Evolutionary conservation across 2,329 filamentous ascomycete species (phyloP), one percentile per base, ranked within the genome.

Genomic region (Penicillium hordei): DNA sequence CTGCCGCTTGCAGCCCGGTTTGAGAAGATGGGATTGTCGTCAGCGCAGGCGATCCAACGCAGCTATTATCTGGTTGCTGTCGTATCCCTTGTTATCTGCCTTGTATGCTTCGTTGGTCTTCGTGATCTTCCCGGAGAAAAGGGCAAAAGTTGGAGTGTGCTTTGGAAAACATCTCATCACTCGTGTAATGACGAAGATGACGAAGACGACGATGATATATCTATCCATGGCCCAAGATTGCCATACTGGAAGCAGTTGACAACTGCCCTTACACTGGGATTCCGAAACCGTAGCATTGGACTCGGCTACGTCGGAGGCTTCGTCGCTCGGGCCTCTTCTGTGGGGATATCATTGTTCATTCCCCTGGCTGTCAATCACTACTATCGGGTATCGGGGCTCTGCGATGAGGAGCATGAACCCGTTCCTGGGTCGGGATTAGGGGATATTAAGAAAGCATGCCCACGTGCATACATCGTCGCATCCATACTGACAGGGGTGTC

Each of bases 291-390:
- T 10, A 85, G 89, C 65, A 96, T 99, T 60, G 88, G 86, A 19
- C 82, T 97, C 0, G 93, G 90, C 29, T 99, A 97, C 69, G 79
- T 97, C 0, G 94, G 93, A 61, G 94, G 94, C 1, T 97, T 97
- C 68, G 93, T 99, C 2, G 93, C 93, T 10, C 87, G 94, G 55
- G 93, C 94, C 8, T 97, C 93, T 0, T 96, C 92, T 0, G 94
- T 99, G 5, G 93, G 90, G 52, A 96, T 99, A 63, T 95, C 91
- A 0, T 84, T 97, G 6, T 99, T 97, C 76, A 89, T 99, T 53
- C 94, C 94, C 0, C 83, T 99, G 2, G 95, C 90, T 70, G 86
- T 97, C 67, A 97, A 97, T 72, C 88, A 91, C 25, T 96, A 91
- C 74, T 97, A 93, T 75, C 89, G 93, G 62, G 79, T 81, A 48